Conservation (phyloP, 768 basidiomycete genomes). For the Hemileccinum rubropunctum region DNA sequence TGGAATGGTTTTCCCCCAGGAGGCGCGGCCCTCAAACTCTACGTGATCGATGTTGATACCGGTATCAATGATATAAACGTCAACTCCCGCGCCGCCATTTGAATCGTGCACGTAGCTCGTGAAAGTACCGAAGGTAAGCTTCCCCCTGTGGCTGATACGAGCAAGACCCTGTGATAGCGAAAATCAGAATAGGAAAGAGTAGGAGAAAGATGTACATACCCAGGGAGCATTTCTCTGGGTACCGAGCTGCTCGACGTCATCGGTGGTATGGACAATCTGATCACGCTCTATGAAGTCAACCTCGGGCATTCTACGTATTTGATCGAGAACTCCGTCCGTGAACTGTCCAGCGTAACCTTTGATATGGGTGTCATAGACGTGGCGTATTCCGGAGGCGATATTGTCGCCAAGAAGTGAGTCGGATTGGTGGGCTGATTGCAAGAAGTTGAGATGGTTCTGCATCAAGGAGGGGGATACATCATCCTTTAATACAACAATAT, state of each 20-base stretch:
- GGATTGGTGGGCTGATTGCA: constrained; percentile 58
- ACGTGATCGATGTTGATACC: constrained; percentile 85
- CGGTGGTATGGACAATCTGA: constrained; percentile 80
- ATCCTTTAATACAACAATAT: constrained; percentile 88
- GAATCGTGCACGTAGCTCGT: constrained; percentile 71
- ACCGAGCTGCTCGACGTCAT: constrained; percentile 8
- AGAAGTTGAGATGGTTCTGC: constrained; percentile 76
- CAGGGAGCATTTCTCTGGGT: constrained; percentile 77
- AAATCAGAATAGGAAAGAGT: constrained; percentile 11
- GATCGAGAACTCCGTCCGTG: constrained; percentile 62
- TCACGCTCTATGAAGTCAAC: constrained; percentile 93
- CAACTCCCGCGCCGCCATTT: constrained; percentile 87
- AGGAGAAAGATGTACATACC: constrained; percentile 46
- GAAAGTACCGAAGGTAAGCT: constrained; percentile 79
- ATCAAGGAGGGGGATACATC: constrained; percentile 54
- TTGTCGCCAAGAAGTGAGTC: constrained; percentile 49
- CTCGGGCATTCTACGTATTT: constrained; percentile 80
- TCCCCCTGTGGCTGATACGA: constrained; percentile 83
- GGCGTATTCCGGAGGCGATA: constrained; percentile 52
- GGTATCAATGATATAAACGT: constrained; percentile 86
- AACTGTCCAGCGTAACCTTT: constrained; percentile 85
- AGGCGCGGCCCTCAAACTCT: constrained; percentile 87
- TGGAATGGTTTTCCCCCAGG: constrained; percentile 94
- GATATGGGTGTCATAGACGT: constrained; percentile 74
- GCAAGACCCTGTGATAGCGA: constrained; percentile 73